Conservation (phyloP, 2,329 filamentous ascomycete species). For the Penicillium digitatum region DNA sequence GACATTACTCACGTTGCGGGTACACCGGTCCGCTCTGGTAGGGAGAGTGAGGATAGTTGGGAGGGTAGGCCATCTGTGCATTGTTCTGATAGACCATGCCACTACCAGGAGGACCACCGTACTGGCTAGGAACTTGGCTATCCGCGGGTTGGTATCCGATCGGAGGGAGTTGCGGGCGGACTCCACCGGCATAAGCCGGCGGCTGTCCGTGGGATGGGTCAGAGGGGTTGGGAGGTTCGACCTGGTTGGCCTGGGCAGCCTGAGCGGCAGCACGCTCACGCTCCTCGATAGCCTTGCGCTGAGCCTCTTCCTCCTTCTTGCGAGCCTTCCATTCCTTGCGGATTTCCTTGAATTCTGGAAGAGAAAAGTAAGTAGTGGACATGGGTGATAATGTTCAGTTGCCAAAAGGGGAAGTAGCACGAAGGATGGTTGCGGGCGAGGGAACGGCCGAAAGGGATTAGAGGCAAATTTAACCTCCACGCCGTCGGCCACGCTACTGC, state of each 20-base stretch:
- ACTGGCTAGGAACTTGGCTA: slow-evolving; percentile 56
- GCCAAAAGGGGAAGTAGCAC: background rate
- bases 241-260: slow-evolving; percentile 40
- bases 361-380: slow-evolving; percentile 21
- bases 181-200: slow-evolving; percentile 47
- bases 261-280: slow-evolving; percentile 63
- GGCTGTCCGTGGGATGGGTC: slow-evolving; percentile 47
- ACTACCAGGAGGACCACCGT: slow-evolving; percentile 54
- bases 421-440: background rate
- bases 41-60: slow-evolving; percentile 50
- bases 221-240: slow-evolving; percentile 47
- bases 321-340: slow-evolving; percentile 98
- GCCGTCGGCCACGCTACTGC: slow-evolving; percentile 51
- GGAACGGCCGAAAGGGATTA: slow-evolving; percentile 19
- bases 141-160: slow-evolving; percentile 66
- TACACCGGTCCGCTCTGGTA: slow-evolving; percentile 51
- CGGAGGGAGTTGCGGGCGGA: slow-evolving; percentile 66
- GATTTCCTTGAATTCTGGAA: slow-evolving; percentile 93
- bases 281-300: slow-evolving; percentile 87
- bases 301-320: slow-evolving; percentile 96
- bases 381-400: slow-evolving; percentile 1
- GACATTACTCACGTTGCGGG: slow-evolving; percentile 47
- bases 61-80: slow-evolving; percentile 46
- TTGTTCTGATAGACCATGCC: slow-evolving; percentile 49
- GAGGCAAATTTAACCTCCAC: slow-evolving; percentile 44